Percentiles rank a stretch among this genome's conserved stretches.
phyloP scores from a whole-genome alignment of 495 filamentous ascomycete species.

The Durotheca rogersii region DNA sequence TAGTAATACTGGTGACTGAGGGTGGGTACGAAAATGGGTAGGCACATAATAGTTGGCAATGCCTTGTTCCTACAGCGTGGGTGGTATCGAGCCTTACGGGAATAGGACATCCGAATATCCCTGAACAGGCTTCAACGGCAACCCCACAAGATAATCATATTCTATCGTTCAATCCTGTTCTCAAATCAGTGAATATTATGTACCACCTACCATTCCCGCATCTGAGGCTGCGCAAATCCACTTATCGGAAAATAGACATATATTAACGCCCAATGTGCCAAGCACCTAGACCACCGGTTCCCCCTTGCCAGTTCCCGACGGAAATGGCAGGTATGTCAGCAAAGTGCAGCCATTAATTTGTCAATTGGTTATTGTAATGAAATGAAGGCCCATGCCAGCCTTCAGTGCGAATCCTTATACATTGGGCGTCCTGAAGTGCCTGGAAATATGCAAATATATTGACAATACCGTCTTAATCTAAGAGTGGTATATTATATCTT shows the following conservation, averaged over 20 bases:
- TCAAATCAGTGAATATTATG: background rate
- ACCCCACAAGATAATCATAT: background rate
- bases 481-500: too few relatives aligned
- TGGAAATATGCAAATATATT: too few relatives aligned
- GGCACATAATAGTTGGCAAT: too few relatives aligned
- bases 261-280: constrained; percentile 10
- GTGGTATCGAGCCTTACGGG: background rate
- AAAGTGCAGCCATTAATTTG: constrained; percentile 7
- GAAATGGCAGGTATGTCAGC: background rate
- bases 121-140: background rate
- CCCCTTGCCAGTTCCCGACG: background rate
- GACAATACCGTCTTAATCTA: too few relatives aligned
- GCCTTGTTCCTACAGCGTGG: too few relatives aligned
- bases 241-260: background rate
- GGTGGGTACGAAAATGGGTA: too few relatives aligned
- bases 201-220: background rate
- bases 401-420: too few relatives aligned
- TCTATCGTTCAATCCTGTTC: background rate
- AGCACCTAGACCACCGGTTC: constrained; percentile 8
- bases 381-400: too few relatives aligned
- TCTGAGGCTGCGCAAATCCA: background rate
- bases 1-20: too few relatives aligned
- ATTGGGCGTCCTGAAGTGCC: too few relatives aligned
- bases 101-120: background rate
- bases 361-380: too few relatives aligned